Evolutionary conservation across 2,329 filamentous ascomycete genomes (phyloP), one percentile per base, ranked within the genome.

Genomic region (Trichophyton mentagrophytes): DNA sequence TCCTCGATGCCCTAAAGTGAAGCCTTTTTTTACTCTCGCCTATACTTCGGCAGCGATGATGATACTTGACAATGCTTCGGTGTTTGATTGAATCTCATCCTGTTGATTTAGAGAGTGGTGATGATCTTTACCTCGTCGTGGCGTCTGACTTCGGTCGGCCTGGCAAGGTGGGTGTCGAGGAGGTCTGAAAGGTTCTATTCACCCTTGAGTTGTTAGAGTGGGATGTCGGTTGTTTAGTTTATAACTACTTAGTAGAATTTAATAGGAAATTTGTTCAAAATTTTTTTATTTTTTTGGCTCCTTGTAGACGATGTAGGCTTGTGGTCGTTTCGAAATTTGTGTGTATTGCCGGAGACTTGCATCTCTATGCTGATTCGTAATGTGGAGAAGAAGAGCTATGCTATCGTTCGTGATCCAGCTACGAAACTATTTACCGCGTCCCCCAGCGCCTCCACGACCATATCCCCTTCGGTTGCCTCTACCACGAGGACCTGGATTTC

Each of bases 1-100:
- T 89, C 89, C 87, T 89, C 89, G 85, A 81, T 81, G 79, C 86
- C 87, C 85, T 84, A 89, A 88, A 90, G 88, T 93, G 88, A 91
- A 87, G 77, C 81, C 80, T 77, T 77, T 78, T 38, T 81, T 72
- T 77, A 77, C 77, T 80, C 70, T 76, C 73, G 76, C 66, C 69
- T 72, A 74, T 67, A 49, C 46, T 61, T 60, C 58, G 60, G 65
- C 55, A 5, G 40, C 8, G 11, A 25, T 57, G 33, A 44, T 63
- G 62, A 20, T 65, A 62, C 56, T 59, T 62, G 56, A 61, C 64
- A 63, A 66, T 66, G 66, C 70, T 63, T 60, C 61, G 68, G 67
- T 66, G 66, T 67, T 67, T 73, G 73, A 81, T 60, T 64, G 61
- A 63, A 64, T 65, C 66, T 66, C 65, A 57, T 40, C 36, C 61